Evolutionary conservation across 148 eudicot genomes (phyloP).

Genomic region (Salicornia ramosissima): DNA sequence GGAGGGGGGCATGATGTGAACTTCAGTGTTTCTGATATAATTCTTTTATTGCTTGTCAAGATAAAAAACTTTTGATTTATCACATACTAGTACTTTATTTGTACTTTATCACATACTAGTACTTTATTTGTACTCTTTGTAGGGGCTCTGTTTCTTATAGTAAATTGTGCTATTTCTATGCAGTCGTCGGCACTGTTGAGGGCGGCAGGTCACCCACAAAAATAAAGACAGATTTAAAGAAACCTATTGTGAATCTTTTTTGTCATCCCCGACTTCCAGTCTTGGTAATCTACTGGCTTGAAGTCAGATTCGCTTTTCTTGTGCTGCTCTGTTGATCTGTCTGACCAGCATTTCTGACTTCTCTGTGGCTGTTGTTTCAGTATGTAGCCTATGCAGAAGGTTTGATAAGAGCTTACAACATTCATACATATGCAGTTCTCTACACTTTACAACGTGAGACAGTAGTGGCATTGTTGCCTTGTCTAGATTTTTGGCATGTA

Average conservation of each 20-base stretch:
- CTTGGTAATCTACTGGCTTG: constrained; percentile 46
- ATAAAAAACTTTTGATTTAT: too few species aligned
- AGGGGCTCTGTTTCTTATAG: too few species aligned
- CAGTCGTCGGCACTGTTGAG: constrained; percentile 97
- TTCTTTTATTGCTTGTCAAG: too few species aligned
- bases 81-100: too few species aligned
- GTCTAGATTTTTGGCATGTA: not conserved
- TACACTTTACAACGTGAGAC: constrained; percentile 91
- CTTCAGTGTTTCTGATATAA: too few species aligned
- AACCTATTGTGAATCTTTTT: constrained; percentile 94
- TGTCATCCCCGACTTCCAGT: constrained; percentile 98
- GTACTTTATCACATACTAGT: not conserved
- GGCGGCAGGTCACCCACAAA: constrained; percentile 97
- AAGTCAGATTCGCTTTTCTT: not conserved
- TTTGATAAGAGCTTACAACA: constrained; percentile 89
- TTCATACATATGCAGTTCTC: constrained; percentile 89
- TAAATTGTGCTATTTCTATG: constrained; percentile 3
- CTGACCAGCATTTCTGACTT: constrained; percentile 8
- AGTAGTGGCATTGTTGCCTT: constrained; percentile 14
- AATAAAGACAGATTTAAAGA: constrained; percentile 96
- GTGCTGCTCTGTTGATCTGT: not conserved
- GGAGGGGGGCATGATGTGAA: too few species aligned
- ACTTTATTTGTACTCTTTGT: too few species aligned
- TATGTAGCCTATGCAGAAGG: constrained; percentile 98
- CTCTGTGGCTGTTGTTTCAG: constrained; percentile 39